Percentiles rank a stretch among this genome's conserved stretches.
Conservation (phyloP, 352 stramenopile species). For the Blastocystis sp. region DNA sequence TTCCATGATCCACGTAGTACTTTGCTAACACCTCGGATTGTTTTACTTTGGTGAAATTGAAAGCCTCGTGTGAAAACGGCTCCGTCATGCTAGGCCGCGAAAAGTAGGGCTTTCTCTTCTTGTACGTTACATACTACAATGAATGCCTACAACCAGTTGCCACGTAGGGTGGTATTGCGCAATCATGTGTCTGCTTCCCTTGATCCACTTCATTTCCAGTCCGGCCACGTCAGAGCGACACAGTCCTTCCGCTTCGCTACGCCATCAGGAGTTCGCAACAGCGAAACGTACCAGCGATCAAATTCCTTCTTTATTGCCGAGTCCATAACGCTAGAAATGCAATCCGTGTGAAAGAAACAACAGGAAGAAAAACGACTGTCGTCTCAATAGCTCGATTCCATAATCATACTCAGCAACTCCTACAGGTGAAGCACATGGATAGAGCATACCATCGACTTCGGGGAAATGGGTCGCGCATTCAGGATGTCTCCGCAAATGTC, state of each 20-base stretch:
- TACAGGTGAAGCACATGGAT: background rate
- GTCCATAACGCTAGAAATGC: slow-evolving; percentile 22
- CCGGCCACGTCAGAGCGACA: slow-evolving; percentile 41
- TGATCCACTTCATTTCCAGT: slow-evolving; percentile 65
- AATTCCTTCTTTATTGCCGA: slow-evolving; percentile 51
- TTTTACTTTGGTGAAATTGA: slow-evolving; percentile 68
- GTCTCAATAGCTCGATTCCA: slow-evolving; percentile 18
- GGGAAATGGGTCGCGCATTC: slow-evolving; percentile 1
- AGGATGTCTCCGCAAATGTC: slow-evolving; percentile 14
- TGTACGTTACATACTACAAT: background rate
- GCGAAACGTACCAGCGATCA: slow-evolving; percentile 22
- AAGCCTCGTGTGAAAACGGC: slow-evolving; percentile 34
- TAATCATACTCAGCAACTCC: slow-evolving; percentile 10
- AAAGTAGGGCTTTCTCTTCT: slow-evolving; percentile 64
- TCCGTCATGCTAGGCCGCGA: background rate
- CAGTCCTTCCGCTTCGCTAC: slow-evolving; percentile 44
- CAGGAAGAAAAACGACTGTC: too few species aligned
- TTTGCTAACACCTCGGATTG: slow-evolving; percentile 19
- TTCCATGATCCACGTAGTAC: slow-evolving; percentile 26
- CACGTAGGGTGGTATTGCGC: slow-evolving; percentile 65
- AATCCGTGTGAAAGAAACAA: background rate
- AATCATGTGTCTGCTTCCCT: slow-evolving; percentile 33
- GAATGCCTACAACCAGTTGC: slow-evolving; percentile 27
- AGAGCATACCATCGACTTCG: background rate
- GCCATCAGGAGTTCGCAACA: background rate